Evolutionary conservation across 2,329 filamentous ascomycete species (phyloP), one percentile per base, ranked within the genome.

Genomic region (Beauveria pseudobassiana): DNA sequence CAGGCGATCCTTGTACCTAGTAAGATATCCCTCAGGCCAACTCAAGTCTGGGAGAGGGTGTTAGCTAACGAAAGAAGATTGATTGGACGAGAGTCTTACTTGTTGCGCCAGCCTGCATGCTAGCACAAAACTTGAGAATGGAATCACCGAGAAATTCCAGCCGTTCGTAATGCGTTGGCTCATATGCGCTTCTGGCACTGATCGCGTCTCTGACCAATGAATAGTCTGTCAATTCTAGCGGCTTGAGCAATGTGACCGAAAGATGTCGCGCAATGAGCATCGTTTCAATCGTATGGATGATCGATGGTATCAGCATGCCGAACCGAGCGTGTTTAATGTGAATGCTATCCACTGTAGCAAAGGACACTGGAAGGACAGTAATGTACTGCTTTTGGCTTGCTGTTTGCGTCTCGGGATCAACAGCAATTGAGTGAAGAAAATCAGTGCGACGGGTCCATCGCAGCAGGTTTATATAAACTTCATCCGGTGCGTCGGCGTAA

Each of bases 121-220:
- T 85, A 0, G 88, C 81, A 52, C 84, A 85, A 62, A 88, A 83
- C 69, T 98, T 98, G 43, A 98, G 78, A 1, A 96, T 79, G 0
- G 86, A 86, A 68, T 98, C 93, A 0, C 95, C 95, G 0, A 97
- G 76, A 66, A 96, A 96, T 70, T 98, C 95, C 0, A 96, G 77
- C 3, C 89, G 80, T 68, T 98, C 89, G 69, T 97, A 97, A 65
- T 96, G 82, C 0, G 79, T 80, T 1, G 76, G 71, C 53, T 87
- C 85, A 2, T 73, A 69, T 0, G 90, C 85, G 1, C 78, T 79
- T 0, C 87, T 83, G 0, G 90, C 78, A 56, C 83, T 89, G 55
- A 96, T 87, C 1, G 93, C 91, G 10, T 84, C 86, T 1, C 86
- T 71, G 0, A 96, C 70, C 40, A 88, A 75, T 0, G 76, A 73